Evolutionary conservation across 2,329 filamentous ascomycete species (phyloP), one percentile per base, ranked within the genome.

Genomic region (Venturia pyrina): DNA sequence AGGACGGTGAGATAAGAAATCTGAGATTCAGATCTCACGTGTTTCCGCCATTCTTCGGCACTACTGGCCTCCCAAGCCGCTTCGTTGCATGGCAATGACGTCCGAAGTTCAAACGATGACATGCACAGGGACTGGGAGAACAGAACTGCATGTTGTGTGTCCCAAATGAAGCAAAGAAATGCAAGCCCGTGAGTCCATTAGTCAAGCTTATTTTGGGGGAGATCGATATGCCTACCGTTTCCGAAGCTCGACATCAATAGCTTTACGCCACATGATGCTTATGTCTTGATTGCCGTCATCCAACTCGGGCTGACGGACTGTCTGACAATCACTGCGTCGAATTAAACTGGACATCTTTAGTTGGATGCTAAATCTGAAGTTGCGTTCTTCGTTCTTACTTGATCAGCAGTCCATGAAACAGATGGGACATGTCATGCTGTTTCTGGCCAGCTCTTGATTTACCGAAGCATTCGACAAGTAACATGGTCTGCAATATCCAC

Each of bases 51-150:
- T 44, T 80, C 78, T 7, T 78, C 75, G 0, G 83, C 79, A 0
- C 82, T 80, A 1, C 77, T 72, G 1, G 85, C 84, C 71, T 87
- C 85, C 85, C 85, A 88, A 0, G 82, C 69, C 0, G 76, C 71
- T 62, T 84, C 78, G 50, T 80, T 78, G 69, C 83, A 87, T 0
- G 85, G 85, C 2, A 87, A 72, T 1, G 79, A 78, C 0, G 84
- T 79, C 0, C 83, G 80, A 0, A 88, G 78, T 69, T 87, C 85
- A 62, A 87, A 87, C 0, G 85, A 83, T 1, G 84, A 87, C 85
- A 87, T 87, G 73, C 85, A 87, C 0, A 88, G 78, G 5, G 83
- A 86, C 70, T 87, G 85, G n/a, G 83, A 87, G 71, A 87, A 87
- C 0, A 87, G 76, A 0, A 87, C 83, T 0, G 85, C 85, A 67